Evolutionary conservation across 805 yeast genomes (phyloP).

Genomic region (Ogataea philodendri): DNA sequence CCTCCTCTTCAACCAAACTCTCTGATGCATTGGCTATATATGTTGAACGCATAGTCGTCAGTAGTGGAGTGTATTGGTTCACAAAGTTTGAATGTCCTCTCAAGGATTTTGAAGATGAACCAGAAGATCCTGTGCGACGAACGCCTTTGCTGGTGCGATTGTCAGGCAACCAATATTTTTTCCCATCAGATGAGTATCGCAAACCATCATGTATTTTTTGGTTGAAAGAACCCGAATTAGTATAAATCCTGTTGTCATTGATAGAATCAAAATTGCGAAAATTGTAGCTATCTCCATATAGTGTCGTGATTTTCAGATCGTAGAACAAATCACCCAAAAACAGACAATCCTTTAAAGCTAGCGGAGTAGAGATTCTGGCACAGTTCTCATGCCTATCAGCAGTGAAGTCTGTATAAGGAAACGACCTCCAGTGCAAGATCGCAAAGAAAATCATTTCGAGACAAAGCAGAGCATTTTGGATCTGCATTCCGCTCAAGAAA

Average conservation of each 20-base stretch:
- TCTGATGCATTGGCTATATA: slow-evolving; percentile 9
- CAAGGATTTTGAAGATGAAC: slow-evolving; percentile 18
- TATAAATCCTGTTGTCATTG: slow-evolving; percentile 34
- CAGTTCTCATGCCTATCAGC: slow-evolving; percentile 62
- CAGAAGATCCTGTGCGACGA: slow-evolving; percentile 8
- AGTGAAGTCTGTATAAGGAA: slow-evolving; percentile 72
- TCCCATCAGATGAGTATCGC: slow-evolving; percentile 76
- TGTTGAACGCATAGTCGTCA: slow-evolving; percentile 12
- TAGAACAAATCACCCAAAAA: slow-evolving; percentile 74
- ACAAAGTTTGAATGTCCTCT: slow-evolving; percentile 3
- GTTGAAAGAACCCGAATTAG: slow-evolving; percentile 48
- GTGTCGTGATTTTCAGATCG: slow-evolving; percentile 70
- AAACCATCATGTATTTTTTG: slow-evolving; percentile 75
- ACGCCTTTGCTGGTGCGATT: neutral
- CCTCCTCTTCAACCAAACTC: slow-evolving; percentile 1
- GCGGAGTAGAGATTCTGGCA: slow-evolving; percentile 54
- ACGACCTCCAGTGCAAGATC: slow-evolving; percentile 83
- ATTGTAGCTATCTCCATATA: slow-evolving; percentile 70
- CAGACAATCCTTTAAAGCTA: slow-evolving; percentile 74
- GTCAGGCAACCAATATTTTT: slow-evolving; percentile 72
- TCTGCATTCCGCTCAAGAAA: slow-evolving; percentile 44
- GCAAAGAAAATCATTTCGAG: slow-evolving; percentile 85
- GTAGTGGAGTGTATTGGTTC: slow-evolving; percentile 16
- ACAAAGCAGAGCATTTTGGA: slow-evolving; percentile 78
- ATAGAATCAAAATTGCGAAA: slow-evolving; percentile 82